phyloP scores from a whole-genome alignment of 345 rosid genomes.

The Corymbia maculata region DNA sequence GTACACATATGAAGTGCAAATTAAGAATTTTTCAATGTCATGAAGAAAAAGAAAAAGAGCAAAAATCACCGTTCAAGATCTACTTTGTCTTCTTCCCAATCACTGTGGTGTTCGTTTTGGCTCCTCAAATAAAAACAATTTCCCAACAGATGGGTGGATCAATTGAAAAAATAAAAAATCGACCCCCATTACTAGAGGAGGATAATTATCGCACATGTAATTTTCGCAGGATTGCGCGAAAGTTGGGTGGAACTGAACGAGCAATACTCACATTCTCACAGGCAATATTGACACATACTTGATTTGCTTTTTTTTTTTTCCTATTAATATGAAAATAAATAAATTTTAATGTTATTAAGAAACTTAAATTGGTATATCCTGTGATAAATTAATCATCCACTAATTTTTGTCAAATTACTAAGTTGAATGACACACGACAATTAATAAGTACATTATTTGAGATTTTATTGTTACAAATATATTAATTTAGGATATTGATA shows the following conservation, averaged over 20 bases:
- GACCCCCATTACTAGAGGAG: too few species aligned
- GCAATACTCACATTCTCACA: too few species aligned
- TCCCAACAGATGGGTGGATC: neutral
- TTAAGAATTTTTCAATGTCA: fast-evolving
- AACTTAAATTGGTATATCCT: too few species aligned
- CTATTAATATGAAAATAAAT: too few species aligned
- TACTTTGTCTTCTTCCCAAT: too few species aligned
- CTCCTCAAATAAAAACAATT: too few species aligned
- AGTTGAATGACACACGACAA: fast-evolving
- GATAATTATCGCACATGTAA: too few species aligned
- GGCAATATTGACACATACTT: fast-evolving
- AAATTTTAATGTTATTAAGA: fast-evolving
- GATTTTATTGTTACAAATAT: fast-evolving
- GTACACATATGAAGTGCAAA: fast-evolving
- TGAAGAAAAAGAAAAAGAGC: fast-evolving
- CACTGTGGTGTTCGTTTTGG: fast-evolving
- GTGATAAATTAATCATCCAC: too few species aligned
- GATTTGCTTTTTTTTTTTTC: too few species aligned
- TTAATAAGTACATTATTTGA: fast-evolving
- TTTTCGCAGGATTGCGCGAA: fast-evolving
- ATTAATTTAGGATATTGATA: fast-evolving
- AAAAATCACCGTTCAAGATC: fast-evolving
- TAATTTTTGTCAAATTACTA: fast-evolving
- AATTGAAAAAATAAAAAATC: too few species aligned
- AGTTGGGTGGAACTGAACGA: fast-evolving